Percentiles rank a stretch among this genome's conserved stretches.
These are phyloP conservation scores for Candida silvicultrix DNA, from an alignment of 805 yeast species.

Conservation along the genomic window DNA sequence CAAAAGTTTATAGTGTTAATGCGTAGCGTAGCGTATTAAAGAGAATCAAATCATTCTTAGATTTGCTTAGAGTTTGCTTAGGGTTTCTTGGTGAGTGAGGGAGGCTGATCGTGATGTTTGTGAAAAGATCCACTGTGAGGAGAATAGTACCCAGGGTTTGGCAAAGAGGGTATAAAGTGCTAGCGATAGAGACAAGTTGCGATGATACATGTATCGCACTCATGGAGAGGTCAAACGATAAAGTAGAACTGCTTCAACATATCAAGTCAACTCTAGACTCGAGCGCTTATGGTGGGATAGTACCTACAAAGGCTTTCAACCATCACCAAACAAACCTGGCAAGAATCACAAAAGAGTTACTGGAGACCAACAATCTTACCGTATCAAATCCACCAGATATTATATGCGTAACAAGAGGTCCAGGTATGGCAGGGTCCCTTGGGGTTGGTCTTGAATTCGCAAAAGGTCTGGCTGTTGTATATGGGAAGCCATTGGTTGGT, in stretches of 20 bases:
- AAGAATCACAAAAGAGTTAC: constrained; percentile 37
- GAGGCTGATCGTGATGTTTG: background rate
- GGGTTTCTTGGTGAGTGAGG: too few relatives aligned
- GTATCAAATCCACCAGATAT: constrained; percentile 48
- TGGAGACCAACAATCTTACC: constrained; percentile 19
- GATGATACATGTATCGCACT: constrained; percentile 92
- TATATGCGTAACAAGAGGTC: constrained; percentile 89
- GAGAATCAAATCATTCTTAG: too few relatives aligned
- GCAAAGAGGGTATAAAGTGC: constrained; percentile 46
- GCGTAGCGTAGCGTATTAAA: too few relatives aligned
- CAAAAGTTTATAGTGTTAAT: background rate
- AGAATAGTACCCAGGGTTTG: background rate
- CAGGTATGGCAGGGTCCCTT: constrained; percentile 91
- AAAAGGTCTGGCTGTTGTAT: constrained; percentile 76
- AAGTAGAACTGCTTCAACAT: constrained; percentile 44
- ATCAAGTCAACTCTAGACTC: constrained; percentile 63
- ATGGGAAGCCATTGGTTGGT: constrained; percentile 74
- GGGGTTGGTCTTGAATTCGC: constrained; percentile 80
- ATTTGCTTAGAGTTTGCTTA: too few relatives aligned
- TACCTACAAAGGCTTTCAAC: constrained; percentile 77
- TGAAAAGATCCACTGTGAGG: background rate
- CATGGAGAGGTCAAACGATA: constrained; percentile 39
- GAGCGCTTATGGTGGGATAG: constrained; percentile 67
- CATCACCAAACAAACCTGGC: constrained; percentile 68
- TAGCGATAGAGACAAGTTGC: constrained; percentile 90